Conservation (phyloP, 768 basidiomycete species). For the Auricularia auricula-judae region DNA sequence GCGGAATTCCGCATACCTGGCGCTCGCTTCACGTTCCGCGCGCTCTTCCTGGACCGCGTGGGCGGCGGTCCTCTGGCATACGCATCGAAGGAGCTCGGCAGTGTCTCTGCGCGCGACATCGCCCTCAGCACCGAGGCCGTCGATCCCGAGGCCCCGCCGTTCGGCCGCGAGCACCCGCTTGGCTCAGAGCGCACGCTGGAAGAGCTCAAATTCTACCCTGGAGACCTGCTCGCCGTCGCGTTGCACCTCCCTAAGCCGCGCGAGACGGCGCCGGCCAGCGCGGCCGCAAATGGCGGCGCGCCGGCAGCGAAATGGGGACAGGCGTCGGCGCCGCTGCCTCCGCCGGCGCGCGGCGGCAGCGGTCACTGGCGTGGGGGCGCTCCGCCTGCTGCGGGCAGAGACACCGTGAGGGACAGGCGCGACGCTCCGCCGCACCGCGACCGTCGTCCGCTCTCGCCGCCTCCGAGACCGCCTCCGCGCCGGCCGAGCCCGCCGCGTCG, state of each 20-base stretch:
- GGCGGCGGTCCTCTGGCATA: constrained; percentile 47
- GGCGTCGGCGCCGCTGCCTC: constrained; percentile 8
- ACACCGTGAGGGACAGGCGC: constrained; percentile 69
- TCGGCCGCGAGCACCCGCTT: constrained; percentile 25
- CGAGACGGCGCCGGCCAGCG: constrained; percentile 34
- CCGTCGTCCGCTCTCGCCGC: constrained; percentile 12
- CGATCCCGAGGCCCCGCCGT: constrained; percentile 2
- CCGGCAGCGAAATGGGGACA: constrained; percentile 8
- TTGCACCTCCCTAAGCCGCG: constrained; percentile 59
- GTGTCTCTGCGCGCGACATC: constrained; percentile 76
- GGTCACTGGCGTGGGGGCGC: constrained; percentile 40
- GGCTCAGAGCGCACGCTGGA: constrained; percentile 65
- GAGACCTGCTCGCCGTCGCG: constrained; percentile 68
- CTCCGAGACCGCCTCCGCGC: background rate
- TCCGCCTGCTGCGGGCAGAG: constrained; percentile 33
- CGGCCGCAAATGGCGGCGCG: constrained; percentile 35
- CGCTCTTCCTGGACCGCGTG: constrained; percentile 60
- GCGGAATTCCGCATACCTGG: constrained; percentile 73
- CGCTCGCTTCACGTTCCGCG: constrained; percentile 70
- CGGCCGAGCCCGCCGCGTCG: background rate
- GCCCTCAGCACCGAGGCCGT: constrained; percentile 46
- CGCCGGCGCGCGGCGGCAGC: constrained; percentile 15
- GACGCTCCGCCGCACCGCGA: constrained; percentile 27
- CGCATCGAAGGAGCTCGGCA: constrained; percentile 67
- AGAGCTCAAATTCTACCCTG: constrained; percentile 68